These are phyloP conservation scores for Barnettozyma populi DNA, from an alignment of 805 yeast species.

Conservation along the genomic window DNA sequence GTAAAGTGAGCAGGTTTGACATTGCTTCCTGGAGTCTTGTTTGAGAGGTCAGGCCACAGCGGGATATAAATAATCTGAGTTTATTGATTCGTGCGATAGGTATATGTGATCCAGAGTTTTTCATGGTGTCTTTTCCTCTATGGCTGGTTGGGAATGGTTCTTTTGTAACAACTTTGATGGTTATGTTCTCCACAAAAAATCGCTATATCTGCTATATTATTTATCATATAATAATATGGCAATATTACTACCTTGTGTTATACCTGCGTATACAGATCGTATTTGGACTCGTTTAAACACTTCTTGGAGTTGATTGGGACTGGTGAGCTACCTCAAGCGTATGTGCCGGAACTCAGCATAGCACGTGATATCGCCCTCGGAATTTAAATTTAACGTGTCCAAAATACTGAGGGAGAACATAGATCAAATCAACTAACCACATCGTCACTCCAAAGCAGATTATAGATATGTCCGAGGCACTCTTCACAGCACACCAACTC, in stretches of 20 bases:
- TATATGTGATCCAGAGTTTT: neutral
- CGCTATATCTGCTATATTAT: neutral
- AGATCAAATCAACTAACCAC: neutral
- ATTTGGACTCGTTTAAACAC: too few relatives aligned
- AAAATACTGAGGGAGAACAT: neutral
- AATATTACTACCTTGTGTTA: too few relatives aligned
- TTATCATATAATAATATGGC: neutral
- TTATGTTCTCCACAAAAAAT: neutral
- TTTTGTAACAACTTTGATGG: neutral
- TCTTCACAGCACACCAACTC: conserved; percentile 50
- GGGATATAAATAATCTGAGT: neutral
- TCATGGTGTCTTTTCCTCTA: neutral
- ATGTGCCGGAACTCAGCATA: neutral
- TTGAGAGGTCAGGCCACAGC: neutral
- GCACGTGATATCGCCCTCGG: neutral
- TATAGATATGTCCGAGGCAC: conserved; percentile 28
- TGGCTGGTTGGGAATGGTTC: neutral
- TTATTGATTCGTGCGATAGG: neutral
- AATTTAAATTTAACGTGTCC: neutral
- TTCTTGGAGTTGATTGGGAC: too few relatives aligned
- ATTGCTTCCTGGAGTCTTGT: conserved; percentile 18
- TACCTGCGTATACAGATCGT: neutral
- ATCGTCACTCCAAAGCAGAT: neutral
- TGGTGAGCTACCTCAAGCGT: too few relatives aligned
- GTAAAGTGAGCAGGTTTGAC: conserved; percentile 20